Conservation (phyloP, 257 asterid species). For the Galeopsis tetrahit region DNA sequence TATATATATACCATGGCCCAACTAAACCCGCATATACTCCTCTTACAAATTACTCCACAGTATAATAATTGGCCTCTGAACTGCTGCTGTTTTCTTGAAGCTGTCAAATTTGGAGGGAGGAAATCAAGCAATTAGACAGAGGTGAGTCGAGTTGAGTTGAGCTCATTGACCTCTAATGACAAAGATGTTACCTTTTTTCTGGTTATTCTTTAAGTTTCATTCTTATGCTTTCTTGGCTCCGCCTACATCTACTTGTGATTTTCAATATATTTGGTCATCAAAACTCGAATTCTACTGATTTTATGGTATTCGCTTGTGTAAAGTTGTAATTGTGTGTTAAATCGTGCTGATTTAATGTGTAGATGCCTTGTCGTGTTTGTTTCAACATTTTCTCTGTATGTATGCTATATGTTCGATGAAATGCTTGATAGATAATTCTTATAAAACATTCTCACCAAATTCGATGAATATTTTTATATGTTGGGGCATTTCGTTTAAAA, state of each 20-base stretch:
- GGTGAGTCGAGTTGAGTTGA: slow-evolving; percentile 25
- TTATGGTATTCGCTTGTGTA: slow-evolving; percentile 3
- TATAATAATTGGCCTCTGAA: not conserved
- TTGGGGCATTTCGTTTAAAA: slow-evolving; percentile 6
- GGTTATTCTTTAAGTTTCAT: not conserved
- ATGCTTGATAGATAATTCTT: slow-evolving; percentile 15
- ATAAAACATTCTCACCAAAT: not conserved
- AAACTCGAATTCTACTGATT: not conserved
- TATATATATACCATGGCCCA: not conserved
- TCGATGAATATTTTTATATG: not conserved
- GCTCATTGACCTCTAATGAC: not conserved
- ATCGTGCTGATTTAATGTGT: slow-evolving; percentile 4
- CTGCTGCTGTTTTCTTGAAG: not conserved
- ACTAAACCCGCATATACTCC: not conserved
- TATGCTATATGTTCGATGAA: slow-evolving; percentile 33
- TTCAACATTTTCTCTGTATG: not conserved
- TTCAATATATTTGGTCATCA: not conserved
- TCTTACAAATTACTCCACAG: not conserved
- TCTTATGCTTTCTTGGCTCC: slow-evolving; percentile 6
- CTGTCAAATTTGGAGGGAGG: not conserved
- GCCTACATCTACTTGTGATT: not conserved
- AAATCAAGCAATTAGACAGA: not conserved
- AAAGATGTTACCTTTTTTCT: not conserved
- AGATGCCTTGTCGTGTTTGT: not conserved
- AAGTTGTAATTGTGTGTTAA: not conserved